Conservation (phyloP, 306 rosid species). For the Cucurbita pepo region DNA sequence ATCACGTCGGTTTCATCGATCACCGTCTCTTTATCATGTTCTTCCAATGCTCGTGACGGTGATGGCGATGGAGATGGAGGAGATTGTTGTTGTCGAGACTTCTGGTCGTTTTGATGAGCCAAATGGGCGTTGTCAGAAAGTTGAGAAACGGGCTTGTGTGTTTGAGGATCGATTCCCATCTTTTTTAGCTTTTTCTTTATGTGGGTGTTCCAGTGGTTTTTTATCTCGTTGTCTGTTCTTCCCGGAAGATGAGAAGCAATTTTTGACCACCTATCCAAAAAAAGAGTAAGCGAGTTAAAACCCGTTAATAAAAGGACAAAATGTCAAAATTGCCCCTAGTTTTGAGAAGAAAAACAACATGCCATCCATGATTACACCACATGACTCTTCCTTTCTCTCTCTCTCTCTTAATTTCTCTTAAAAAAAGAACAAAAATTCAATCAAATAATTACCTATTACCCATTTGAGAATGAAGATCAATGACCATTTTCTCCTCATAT, state of each 20-base stretch:
- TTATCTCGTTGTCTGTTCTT: constrained; percentile 1
- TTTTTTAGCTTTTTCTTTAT: not conserved
- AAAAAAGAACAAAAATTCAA: not conserved
- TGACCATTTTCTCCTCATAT: constrained; percentile 3
- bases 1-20: not conserved
- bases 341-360: not conserved
- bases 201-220: not conserved
- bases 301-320: not conserved
- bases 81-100: not conserved
- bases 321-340: not conserved
- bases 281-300: not conserved
- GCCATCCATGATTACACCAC: not conserved
- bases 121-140: not conserved
- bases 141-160: not conserved
- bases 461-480: constrained; percentile 6
- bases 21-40: not conserved
- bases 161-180: constrained; percentile 1
- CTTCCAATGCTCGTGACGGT: not conserved
- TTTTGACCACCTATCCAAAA: not conserved
- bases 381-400: not conserved
- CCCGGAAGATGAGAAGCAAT: not conserved
- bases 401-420: not conserved
- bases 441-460: not conserved
- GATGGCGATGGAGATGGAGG: not conserved
- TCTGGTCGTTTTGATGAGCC: not conserved